Conservation (phyloP, 257 asterid species). For the Gentiana dahurica region DNA sequence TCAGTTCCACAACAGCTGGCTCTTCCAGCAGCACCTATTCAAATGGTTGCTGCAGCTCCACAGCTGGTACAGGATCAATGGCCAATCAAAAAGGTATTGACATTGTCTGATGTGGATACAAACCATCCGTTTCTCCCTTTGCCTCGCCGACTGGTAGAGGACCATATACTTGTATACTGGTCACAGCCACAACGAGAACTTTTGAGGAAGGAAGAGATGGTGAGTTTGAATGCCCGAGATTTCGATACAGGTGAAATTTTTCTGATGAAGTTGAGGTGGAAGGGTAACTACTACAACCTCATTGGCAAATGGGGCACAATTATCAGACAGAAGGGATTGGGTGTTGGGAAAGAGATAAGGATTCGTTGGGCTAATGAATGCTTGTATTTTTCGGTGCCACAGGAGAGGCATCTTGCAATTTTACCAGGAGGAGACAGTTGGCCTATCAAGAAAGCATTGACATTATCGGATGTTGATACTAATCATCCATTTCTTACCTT, state of each 20-base stretch:
- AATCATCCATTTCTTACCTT: constrained; percentile 83
- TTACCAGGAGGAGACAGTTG: constrained; percentile 51
- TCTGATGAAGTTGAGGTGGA: constrained; percentile 67
- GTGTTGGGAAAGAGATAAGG: constrained; percentile 65
- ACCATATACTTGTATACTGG: constrained; percentile 70
- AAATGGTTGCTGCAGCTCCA: constrained; percentile 38
- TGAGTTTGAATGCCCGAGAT: constrained; percentile 58
- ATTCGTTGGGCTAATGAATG: constrained; percentile 58
- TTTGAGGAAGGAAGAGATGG: constrained; percentile 65
- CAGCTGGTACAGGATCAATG: constrained; percentile 50
- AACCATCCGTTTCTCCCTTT: constrained; percentile 77
- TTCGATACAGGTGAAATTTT: constrained; percentile 62
- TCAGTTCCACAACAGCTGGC: constrained; percentile 66
- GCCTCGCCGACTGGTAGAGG: constrained; percentile 74
- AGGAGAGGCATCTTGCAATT: constrained; percentile 33
- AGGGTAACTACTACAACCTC: constrained; percentile 63
- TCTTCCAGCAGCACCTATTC: constrained; percentile 37
- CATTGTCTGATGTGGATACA: constrained; percentile 69
- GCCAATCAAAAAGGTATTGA: constrained; percentile 70
- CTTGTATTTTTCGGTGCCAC: constrained; percentile 68
- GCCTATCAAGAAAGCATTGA: constrained; percentile 75
- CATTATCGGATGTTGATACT: constrained; percentile 74
- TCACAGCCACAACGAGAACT: constrained; percentile 53
- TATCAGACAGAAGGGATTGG: constrained; percentile 61
- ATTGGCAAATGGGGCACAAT: constrained; percentile 76